Conservation (phyloP, 2,329 filamentous ascomycete genomes). For the Aurifilum marmelostoma region DNA sequence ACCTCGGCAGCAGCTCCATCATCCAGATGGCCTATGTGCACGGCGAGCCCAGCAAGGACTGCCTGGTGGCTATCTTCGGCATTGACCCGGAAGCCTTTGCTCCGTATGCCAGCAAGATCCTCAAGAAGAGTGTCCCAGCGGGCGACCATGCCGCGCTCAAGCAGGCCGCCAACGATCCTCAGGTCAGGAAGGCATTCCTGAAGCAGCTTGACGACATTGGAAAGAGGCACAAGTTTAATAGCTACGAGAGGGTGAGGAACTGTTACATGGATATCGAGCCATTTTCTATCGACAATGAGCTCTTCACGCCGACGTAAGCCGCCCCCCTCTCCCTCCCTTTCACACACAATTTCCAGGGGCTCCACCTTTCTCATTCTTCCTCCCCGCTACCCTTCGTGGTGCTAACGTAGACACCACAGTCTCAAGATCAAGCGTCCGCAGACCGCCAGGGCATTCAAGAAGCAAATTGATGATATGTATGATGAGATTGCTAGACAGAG, state of each 20-base stretch:
- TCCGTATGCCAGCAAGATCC: conserved; percentile 74
- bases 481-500: conserved; percentile 52
- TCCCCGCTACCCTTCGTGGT: neutral
- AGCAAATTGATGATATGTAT: conserved; percentile 61
- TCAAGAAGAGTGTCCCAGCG: conserved; percentile 67
- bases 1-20: conserved; percentile 78
- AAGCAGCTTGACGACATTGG: conserved; percentile 79
- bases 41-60: conserved; percentile 81
- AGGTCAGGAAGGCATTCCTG: conserved; percentile 74
- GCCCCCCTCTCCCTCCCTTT: neutral
- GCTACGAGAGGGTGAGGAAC: conserved; percentile 81
- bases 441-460: conserved; percentile 54
- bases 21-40: conserved; percentile 86
- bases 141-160: conserved; percentile 70
- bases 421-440: conserved; percentile 65
- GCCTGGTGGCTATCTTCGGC: conserved; percentile 84
- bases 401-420: conserved; percentile 40
- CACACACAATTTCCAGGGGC: no score
- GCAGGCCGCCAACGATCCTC: conserved; percentile 67
- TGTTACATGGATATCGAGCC: conserved; percentile 80
- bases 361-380: neutral
- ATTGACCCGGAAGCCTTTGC: conserved; percentile 85
- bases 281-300: conserved; percentile 90
- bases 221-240: conserved; percentile 86
- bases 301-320: conserved; percentile 83